Conservation (phyloP, 23 red algal species). For the Gracilaria caudata region DNA sequence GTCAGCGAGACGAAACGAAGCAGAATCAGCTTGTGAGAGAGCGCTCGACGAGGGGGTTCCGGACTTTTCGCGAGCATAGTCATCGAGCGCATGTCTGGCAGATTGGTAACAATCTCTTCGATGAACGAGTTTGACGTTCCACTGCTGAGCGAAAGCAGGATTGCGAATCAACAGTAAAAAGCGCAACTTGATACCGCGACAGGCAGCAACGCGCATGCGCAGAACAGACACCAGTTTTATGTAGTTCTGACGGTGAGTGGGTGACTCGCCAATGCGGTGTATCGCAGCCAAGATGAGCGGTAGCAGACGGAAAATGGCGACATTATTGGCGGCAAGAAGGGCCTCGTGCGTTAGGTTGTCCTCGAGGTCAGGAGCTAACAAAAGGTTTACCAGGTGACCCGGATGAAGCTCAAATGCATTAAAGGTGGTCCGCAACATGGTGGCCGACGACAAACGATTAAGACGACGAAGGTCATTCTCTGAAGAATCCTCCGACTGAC, state of each 20-base stretch:
- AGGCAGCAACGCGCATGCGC: constrained; percentile 54
- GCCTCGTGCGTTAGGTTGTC: constrained; percentile 55
- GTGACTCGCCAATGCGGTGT: constrained; percentile 57
- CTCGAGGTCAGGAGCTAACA: constrained; percentile 68
- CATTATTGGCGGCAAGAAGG: constrained; percentile 45
- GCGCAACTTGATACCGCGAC: constrained; percentile 77
- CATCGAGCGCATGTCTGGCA: constrained; percentile 39
- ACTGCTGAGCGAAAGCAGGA: constrained; percentile 58
- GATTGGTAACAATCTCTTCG: constrained; percentile 68
- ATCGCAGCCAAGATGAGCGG: constrained; percentile 69
- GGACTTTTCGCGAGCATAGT: background rate
- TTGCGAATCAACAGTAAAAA: constrained; percentile 63
- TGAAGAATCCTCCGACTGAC: background rate
- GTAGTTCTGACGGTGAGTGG: constrained; percentile 38
- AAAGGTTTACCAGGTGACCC: constrained; percentile 40
- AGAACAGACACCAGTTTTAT: constrained; percentile 56
- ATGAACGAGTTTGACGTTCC: constrained; percentile 64
- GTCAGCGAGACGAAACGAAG: constrained; percentile 6
- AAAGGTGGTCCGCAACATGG: background rate
- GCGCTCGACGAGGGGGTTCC: background rate
- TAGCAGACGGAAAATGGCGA: constrained; percentile 62
- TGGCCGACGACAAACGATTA: background rate
- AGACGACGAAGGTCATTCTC: background rate
- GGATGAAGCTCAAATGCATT: constrained; percentile 32
- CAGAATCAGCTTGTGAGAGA: background rate